phyloP scores from a whole-genome alignment of 23 red algal species.

The Gracilaria gracilis region DNA sequence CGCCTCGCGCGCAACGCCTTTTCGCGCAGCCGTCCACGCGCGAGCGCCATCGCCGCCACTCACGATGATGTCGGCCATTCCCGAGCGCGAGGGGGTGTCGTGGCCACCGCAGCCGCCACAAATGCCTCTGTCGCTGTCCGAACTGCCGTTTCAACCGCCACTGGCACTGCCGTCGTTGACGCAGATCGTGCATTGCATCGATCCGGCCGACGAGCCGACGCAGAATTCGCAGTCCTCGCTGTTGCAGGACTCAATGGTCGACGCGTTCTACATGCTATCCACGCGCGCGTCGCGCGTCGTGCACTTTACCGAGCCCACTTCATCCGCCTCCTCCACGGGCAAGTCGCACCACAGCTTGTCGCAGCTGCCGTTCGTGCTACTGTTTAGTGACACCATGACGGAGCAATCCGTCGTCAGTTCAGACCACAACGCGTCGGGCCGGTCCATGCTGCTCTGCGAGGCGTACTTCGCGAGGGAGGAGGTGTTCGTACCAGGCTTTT shows the following conservation, averaged over 20 bases:
- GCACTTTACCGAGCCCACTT: not conserved
- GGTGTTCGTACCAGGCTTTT: conserved; percentile 70
- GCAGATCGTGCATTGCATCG: conserved; percentile 70
- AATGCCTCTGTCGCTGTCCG: conserved; percentile 39
- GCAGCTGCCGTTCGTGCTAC: conserved; percentile 39
- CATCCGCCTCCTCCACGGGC: not conserved
- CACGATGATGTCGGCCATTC: conserved; percentile 57
- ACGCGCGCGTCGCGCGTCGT: conserved; percentile 47
- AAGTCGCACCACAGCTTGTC: not conserved
- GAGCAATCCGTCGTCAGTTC: conserved; percentile 32
- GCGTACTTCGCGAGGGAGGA: conserved; percentile 43
- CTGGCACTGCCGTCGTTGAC: conserved; percentile 2
- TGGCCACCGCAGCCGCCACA: conserved; percentile 38
- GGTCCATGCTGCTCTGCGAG: conserved; percentile 44
- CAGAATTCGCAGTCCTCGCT: conserved; percentile 3
- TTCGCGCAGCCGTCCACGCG: not conserved
- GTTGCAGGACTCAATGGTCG: conserved; percentile 28
- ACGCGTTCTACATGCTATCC: conserved; percentile 37
- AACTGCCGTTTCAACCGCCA: conserved; percentile 37
- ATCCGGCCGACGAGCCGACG: conserved; percentile 3
- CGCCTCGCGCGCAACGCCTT: not conserved
- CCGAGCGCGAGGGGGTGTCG: conserved; percentile 33
- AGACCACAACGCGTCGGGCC: conserved; percentile 36
- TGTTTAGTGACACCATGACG: conserved; percentile 68
- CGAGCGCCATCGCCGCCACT: not conserved